A percentile compares a stretch with the other conserved stretches of the same genome.
Conservation (phyloP, 2,329 filamentous ascomycete genomes). For the Thermothelomyces thermophilus region DNA sequence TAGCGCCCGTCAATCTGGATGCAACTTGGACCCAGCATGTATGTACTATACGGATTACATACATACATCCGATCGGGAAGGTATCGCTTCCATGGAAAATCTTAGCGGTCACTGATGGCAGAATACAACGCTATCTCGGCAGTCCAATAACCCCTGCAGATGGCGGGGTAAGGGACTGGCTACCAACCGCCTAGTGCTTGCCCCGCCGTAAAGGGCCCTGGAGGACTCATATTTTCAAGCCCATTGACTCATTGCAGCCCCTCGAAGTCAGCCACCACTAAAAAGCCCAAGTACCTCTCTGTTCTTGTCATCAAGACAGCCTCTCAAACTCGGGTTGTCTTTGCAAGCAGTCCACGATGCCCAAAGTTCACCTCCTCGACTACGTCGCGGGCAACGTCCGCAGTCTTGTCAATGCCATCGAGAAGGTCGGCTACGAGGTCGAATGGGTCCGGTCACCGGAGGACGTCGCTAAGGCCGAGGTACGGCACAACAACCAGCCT, state of each 20-base stretch:
- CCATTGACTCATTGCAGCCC: constrained; percentile 16
- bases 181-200: constrained; percentile 6
- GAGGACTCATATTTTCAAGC: constrained; percentile 12
- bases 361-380: constrained; percentile 70
- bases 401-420: constrained; percentile 94
- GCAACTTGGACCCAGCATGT: too few relatives aligned
- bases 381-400: constrained; percentile 96
- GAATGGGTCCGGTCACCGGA: constrained; percentile 85
- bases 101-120: constrained; percentile 28
- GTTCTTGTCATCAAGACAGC: not conserved
- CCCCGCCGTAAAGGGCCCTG: constrained; percentile 13
- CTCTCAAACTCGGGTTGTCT: not conserved
- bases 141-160: constrained; percentile 2
- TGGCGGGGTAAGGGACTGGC: constrained; percentile 14
- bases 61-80: not conserved
- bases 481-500: constrained; percentile 36
- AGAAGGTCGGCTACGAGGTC: constrained; percentile 87
- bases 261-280: not conserved
- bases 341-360: constrained; percentile 45
- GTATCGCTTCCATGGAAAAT: constrained; percentile 11
- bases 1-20: too few relatives aligned
- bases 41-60: too few relatives aligned
- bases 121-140: constrained; percentile 13
- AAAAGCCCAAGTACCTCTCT: not conserved
- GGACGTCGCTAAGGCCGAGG: constrained; percentile 79